A percentile compares a stretch with the other conserved stretches of the same genome.
phyloP scores from a whole-genome alignment of 83 land plant species.

The Picea engelmannii region DNA sequence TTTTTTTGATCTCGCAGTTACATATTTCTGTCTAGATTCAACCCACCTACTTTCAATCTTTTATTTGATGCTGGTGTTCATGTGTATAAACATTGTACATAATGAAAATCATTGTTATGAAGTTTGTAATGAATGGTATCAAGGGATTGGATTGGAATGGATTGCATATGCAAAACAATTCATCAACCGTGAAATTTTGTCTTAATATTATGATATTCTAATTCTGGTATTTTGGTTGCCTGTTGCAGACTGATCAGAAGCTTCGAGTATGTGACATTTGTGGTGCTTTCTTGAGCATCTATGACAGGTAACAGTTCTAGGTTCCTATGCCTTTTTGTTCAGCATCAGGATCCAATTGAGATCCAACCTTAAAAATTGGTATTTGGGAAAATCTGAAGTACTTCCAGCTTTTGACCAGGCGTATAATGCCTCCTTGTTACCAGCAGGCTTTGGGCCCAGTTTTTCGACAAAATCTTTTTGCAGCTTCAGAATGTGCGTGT shows the following conservation, averaged over 20 bases:
- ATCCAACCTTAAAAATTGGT: conserved; percentile 10
- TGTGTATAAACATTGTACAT: neutral
- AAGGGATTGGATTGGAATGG: neutral
- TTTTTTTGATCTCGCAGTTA: no score
- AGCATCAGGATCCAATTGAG: neutral
- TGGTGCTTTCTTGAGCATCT: conserved; percentile 60
- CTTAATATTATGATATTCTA: neutral
- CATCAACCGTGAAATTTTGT: neutral
- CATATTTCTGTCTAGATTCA: no score
- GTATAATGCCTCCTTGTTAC: conserved; percentile 64
- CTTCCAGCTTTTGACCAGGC: conserved; percentile 59
- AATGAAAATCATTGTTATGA: neutral
- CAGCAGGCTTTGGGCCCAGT: conserved; percentile 77
- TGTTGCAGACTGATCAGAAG: conserved; percentile 59
- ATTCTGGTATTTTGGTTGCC: neutral
- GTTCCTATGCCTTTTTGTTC: conserved; percentile 10
- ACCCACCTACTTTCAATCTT: no score
- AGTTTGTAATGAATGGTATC: neutral
- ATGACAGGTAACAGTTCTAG: conserved; percentile 46
- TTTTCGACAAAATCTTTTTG: conserved; percentile 71
- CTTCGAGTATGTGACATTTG: conserved; percentile 65
- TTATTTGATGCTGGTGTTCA: no score
- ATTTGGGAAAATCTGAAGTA: conserved; percentile 28
- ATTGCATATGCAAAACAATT: neutral
- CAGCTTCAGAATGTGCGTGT: conserved; percentile 78